These are phyloP conservation scores for Chytriomyces sp. DNA, from an alignment of 192 early-diverging fungal species.

Conservation along the genomic window DNA sequence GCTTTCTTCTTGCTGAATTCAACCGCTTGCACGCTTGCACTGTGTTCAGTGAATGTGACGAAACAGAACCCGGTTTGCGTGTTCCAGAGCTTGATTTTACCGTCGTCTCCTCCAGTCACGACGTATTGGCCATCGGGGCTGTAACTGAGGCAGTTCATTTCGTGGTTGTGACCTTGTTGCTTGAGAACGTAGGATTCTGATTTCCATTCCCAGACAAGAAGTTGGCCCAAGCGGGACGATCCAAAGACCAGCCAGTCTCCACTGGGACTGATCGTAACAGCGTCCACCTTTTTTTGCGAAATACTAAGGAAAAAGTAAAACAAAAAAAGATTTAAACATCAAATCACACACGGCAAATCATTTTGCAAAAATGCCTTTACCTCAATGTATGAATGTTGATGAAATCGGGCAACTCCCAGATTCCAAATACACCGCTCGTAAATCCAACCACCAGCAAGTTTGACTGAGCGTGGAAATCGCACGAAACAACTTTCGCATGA, in stretches of 20 bases:
- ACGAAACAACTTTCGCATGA: conserved; percentile 78
- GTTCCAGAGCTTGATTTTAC: conserved; percentile 99
- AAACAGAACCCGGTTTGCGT: conserved; percentile 94
- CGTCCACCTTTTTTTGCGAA: conserved; percentile 89
- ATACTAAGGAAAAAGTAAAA: conserved; percentile 66
- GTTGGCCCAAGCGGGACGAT: conserved; percentile 86
- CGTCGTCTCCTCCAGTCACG: conserved; percentile 95
- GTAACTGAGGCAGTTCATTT: conserved; percentile 88
- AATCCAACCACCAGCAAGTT: conserved; percentile 89
- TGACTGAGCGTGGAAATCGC: conserved; percentile 74
- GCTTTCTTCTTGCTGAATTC: conserved; percentile 89
- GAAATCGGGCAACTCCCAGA: conserved; percentile 97
- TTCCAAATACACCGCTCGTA: conserved; percentile 92
- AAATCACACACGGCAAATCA: neutral
- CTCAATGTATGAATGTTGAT: conserved; percentile 92
- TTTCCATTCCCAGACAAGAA: conserved; percentile 99
- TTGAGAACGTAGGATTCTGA: conserved; percentile 98
- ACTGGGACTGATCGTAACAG: conserved; percentile 83
- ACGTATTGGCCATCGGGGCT: conserved; percentile 92
- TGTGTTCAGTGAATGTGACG: conserved; percentile 95
- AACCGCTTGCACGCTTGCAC: conserved; percentile 75
- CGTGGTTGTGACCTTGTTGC: conserved; percentile 97
- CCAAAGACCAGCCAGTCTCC: conserved; percentile 99
- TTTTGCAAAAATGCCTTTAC: conserved; percentile 45
- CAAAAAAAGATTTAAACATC: neutral